phyloP scores from a whole-genome alignment of 352 stramenopile genomes.

The Pythium insidiosum region DNA sequence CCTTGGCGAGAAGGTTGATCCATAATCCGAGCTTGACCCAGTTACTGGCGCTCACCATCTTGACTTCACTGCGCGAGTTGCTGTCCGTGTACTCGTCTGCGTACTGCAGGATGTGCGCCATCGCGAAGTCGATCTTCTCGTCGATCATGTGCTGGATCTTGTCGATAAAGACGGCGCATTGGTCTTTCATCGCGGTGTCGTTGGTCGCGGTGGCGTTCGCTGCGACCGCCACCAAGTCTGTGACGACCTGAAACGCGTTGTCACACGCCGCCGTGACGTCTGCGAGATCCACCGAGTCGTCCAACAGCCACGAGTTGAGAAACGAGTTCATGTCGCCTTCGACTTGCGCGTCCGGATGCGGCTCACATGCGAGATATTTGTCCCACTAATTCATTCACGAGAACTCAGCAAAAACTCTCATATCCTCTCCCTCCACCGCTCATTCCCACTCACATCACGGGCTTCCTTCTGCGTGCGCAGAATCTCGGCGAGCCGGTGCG shows the following conservation, averaged over 20 bases:
- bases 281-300: slow-evolving; percentile 33
- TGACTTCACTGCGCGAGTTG: slow-evolving; percentile 50
- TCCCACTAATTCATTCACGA: slow-evolving; percentile 30
- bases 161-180: slow-evolving; percentile 35
- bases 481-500: slow-evolving; percentile 46
- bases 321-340: slow-evolving; percentile 81
- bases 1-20: slow-evolving; percentile 70
- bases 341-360: slow-evolving; percentile 50
- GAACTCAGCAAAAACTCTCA: not conserved
- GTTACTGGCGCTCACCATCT: slow-evolving; percentile 37
- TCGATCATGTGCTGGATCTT: slow-evolving; percentile 47
- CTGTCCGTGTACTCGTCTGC: slow-evolving; percentile 66
- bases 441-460: slow-evolving; percentile 28
- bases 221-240: slow-evolving; percentile 48
- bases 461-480: slow-evolving; percentile 55
- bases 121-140: slow-evolving; percentile 60
- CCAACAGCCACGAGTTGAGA: slow-evolving; percentile 66
- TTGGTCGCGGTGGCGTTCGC: slow-evolving; percentile 50
- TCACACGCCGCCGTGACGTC: slow-evolving; percentile 43
- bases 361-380: slow-evolving; percentile 67
- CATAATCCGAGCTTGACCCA: slow-evolving; percentile 56
- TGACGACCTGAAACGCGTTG: slow-evolving; percentile 46
- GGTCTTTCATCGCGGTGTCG: slow-evolving; percentile 22
- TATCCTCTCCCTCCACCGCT: not conserved
- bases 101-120: slow-evolving; percentile 60